These are phyloP conservation scores for Coniochaeta prunicola DNA, from an alignment of 2,329 filamentous ascomycete genomes.

Conservation along the genomic window DNA sequence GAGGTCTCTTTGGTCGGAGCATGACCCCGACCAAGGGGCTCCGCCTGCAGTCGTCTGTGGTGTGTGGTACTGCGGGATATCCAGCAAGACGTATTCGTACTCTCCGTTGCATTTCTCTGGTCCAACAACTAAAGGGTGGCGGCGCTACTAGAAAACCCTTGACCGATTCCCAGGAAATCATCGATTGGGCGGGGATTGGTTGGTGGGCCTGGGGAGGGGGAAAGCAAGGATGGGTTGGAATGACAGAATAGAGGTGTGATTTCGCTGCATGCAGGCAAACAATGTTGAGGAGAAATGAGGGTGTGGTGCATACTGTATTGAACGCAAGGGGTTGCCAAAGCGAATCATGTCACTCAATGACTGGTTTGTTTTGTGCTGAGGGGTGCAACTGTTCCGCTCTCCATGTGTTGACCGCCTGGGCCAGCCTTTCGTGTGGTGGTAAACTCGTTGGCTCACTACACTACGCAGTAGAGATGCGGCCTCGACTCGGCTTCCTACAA, in stretches of 20 bases:
- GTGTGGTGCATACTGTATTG: background rate
- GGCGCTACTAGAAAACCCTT: background rate
- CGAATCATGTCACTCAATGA: background rate
- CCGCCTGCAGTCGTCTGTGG: background rate
- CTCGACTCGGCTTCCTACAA: background rate
- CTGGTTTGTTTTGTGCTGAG: background rate
- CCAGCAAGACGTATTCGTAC: background rate
- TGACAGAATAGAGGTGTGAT: background rate
- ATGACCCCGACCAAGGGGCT: background rate
- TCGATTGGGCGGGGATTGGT: background rate
- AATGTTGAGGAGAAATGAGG: background rate
- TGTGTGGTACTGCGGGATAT: too few species aligned
- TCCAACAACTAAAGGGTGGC: background rate
- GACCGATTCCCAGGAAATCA: background rate
- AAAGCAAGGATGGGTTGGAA: background rate
- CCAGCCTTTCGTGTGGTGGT: background rate
- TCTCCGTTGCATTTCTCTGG: background rate
- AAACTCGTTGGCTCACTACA: background rate
- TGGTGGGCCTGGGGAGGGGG: background rate
- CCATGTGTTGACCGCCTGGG: background rate
- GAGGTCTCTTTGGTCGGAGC: background rate
- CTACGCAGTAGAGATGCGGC: background rate
- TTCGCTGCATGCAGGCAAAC: background rate
- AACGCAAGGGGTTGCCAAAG: background rate
- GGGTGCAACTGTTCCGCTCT: background rate